A percentile compares a stretch with the other conserved stretches of the same genome.
Evolutionary conservation across 495 filamentous ascomycete genomes (phyloP).

Genomic region (Hyaloscypha bicolor): DNA sequence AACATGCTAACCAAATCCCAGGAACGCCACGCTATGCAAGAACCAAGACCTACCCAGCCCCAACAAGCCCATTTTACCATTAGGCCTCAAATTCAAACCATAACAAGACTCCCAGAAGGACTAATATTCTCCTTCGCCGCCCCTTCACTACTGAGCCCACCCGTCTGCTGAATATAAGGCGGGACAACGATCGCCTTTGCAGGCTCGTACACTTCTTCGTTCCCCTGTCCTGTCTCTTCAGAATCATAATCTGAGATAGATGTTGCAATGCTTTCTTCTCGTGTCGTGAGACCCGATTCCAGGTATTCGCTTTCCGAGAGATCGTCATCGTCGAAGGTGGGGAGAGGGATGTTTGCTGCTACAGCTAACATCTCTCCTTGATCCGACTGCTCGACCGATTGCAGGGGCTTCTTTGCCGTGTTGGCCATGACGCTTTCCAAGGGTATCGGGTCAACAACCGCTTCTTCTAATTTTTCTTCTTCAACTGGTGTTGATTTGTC

Average conservation of each 20-base stretch:
- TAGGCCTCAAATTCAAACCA: constrained; percentile 24
- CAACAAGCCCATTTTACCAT: not conserved
- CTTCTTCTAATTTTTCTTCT: no score
- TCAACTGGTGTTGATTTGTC: not conserved
- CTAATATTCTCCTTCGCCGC: constrained; percentile 9
- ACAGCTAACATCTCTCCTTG: constrained; percentile 8
- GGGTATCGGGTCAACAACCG: not conserved
- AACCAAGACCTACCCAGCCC: not conserved
- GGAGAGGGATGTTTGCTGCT: constrained; percentile 28
- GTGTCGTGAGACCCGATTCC: constrained; percentile 4
- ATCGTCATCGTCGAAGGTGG: constrained; percentile 27
- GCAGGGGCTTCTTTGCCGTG: not conserved
- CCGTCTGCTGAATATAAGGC: constrained; percentile 21
- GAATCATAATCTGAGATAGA: constrained; percentile 30
- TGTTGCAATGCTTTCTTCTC: constrained; percentile 27
- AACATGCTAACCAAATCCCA: not conserved
- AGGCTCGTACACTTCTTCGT: constrained; percentile 20
- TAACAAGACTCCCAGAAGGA: constrained; percentile 23
- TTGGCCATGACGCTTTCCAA: not conserved
- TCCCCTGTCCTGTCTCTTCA: constrained; percentile 9
- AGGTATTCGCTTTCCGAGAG: constrained; percentile 22
- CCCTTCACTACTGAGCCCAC: constrained; percentile 14
- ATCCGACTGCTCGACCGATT: not conserved
- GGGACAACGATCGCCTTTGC: constrained; percentile 28
- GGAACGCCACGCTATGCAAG: constrained; percentile 11